Evolutionary conservation across 306 rosid species (phyloP), one percentile per base, ranked within the genome.

Genomic region (Cicer chorassanicum): DNA sequence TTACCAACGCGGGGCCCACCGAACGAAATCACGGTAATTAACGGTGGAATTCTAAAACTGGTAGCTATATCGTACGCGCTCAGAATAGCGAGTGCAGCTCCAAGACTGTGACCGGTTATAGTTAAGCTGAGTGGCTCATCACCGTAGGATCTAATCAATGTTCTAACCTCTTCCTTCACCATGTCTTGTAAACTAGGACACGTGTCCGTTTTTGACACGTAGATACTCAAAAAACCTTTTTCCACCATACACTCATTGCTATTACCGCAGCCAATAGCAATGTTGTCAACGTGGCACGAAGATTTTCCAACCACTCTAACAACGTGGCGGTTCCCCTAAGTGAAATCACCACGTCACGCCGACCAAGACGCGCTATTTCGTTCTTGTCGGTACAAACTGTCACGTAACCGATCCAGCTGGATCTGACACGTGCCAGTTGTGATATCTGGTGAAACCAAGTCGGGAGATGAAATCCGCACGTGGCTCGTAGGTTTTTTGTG

Each of bases 1-100:
- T 92, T 92, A 2, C 96, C 96, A 2, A 93, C 96, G 7, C 97
- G 91, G 10, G 98, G 98, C 57, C 96, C 93, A 0, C 93, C 98
- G 1, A 93, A 93, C 0, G 98, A 93, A 2, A 90, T 49, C 1
- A 90, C 98, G 0, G 98, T 89, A 0, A 88, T 88, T 12, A 89
- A 72, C 0, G 95, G 95, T 0, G 84, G 65, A 0, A 60, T 41
- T 5, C 76, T 48, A 54, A 92, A 76, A 0, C 84, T 80, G 6
- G 77, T 10, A 18, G 81, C 81, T 86, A 80, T 81, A 41, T 93
- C 97, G 34, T 84, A 89, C 1, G 98, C 98, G 6, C 87, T 78
- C 1, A 93, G 85, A 0, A 82, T 91, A 0, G 98, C 98, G 5
- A 93, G 79, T 29, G 98, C 98, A 0, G 98, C 97, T 13, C 98